Conservation (phyloP, 768 basidiomycete genomes). For the Lactifluus echinatus region DNA sequence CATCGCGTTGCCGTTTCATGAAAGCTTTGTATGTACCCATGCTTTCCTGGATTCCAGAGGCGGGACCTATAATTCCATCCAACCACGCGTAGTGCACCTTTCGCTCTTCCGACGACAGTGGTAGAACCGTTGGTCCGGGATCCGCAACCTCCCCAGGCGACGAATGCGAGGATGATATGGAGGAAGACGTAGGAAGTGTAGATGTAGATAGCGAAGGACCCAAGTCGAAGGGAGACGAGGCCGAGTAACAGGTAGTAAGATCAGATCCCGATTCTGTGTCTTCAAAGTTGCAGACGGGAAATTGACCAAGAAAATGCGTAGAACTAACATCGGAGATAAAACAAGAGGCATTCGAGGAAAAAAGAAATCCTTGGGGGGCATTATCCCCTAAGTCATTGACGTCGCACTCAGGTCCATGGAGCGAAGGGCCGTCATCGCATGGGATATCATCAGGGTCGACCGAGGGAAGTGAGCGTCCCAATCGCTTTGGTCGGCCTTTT, state of each 20-base stretch:
- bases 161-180: constrained; percentile 2
- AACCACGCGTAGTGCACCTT: constrained; percentile 43
- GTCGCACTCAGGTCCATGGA: constrained; percentile 3
- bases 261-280: background rate
- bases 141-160: constrained; percentile 15
- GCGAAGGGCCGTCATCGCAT: background rate
- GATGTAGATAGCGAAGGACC: constrained; percentile 2
- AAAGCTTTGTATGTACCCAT: constrained; percentile 43
- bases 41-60: constrained; percentile 39
- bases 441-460: background rate
- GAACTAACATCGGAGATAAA: background rate
- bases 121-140: background rate
- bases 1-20: constrained; percentile 40
- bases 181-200: constrained; percentile 5
- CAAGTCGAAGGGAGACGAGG: constrained; percentile 22
- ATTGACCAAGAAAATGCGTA: constrained; percentile 1
- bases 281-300: background rate
- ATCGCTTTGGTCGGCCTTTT: constrained; percentile 1
- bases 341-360: background rate
- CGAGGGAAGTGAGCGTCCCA: background rate
- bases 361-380: background rate
- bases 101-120: constrained; percentile 33
- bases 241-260: constrained; percentile 3
- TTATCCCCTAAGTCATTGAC: background rate
- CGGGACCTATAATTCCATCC: constrained; percentile 39